Percentiles rank a stretch among this genome's conserved stretches.
Evolutionary conservation across 1,139 yeast species (phyloP).

Genomic region (Kluyveromyces sp.): DNA sequence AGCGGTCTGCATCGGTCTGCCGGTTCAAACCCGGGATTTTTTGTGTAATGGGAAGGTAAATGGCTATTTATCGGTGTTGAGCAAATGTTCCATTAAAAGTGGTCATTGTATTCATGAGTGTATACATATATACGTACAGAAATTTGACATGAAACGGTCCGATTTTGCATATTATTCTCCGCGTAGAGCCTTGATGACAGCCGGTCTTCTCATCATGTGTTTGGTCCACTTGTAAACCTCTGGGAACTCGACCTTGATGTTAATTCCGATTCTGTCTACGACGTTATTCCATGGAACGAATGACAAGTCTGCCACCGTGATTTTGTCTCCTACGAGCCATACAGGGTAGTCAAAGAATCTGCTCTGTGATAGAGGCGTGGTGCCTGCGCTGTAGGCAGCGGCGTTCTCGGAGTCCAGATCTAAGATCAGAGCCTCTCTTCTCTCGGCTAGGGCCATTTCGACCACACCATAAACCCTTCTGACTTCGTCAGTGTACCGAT

Average conservation of each 20-base stretch:
- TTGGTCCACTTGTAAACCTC: constrained; percentile 96
- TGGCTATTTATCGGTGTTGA: no score
- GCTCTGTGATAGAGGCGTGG: constrained; percentile 79
- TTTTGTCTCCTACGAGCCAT: constrained; percentile 88
- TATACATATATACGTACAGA: not conserved
- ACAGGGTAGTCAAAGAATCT: constrained; percentile 89
- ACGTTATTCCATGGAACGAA: constrained; percentile 98
- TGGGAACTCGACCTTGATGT: constrained; percentile 80
- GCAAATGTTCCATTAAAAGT: not conserved
- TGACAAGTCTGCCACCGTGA: constrained; percentile 85
- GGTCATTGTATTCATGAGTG: constrained; percentile 3
- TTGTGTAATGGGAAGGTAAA: no score
- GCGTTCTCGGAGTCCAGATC: constrained; percentile 84
- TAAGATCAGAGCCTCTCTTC: constrained; percentile 85
- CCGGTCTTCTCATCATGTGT: constrained; percentile 84
- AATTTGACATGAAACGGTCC: not conserved
- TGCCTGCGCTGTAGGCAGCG: constrained; percentile 82
- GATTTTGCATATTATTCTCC: constrained; percentile 37
- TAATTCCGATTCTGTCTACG: constrained; percentile 86
- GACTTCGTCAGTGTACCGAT: constrained; percentile 87
- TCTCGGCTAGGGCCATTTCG: constrained; percentile 91
- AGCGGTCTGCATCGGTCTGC: no score
- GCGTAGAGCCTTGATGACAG: constrained; percentile 69
- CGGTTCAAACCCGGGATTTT: no score
- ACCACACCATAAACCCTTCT: constrained; percentile 89